These are phyloP conservation scores for Stephanocyclus meneghinianus DNA, from an alignment of 352 stramenopile genomes.

Conservation along the genomic window DNA sequence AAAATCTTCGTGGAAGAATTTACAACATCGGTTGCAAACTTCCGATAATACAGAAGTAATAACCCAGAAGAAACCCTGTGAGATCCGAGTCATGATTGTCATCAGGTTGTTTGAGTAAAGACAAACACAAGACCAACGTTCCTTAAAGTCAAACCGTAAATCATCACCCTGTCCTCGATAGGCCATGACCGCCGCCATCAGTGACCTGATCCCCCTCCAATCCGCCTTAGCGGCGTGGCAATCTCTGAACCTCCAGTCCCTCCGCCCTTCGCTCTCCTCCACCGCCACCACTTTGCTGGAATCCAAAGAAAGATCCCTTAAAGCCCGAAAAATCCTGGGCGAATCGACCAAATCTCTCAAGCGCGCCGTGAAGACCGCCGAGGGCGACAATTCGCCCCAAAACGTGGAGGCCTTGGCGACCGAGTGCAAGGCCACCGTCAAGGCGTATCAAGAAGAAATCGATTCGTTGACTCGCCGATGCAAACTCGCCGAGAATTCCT, in stretches of 20 bases:
- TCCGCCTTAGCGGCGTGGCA: constrained; percentile 31
- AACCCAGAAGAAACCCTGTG: too few species aligned
- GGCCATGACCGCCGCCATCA: not conserved
- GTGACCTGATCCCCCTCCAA: constrained; percentile 26
- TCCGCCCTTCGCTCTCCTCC: constrained; percentile 24
- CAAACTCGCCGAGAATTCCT: constrained; percentile 89
- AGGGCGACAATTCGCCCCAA: constrained; percentile 24
- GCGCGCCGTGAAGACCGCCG: constrained; percentile 59
- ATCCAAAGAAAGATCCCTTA: constrained; percentile 55
- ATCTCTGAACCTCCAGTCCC: constrained; percentile 30
- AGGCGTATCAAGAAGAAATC: constrained; percentile 89
- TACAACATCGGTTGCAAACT: too few species aligned
- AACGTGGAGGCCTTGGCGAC: constrained; percentile 17
- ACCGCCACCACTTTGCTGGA: constrained; percentile 34
- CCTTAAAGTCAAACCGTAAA: not conserved
- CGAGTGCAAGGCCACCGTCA: constrained; percentile 71
- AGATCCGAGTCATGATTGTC: too few species aligned
- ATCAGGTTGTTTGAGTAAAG: too few species aligned
- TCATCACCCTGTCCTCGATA: not conserved
- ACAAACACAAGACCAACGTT: too few species aligned
- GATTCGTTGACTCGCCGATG: constrained; percentile 88
- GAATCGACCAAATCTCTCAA: constrained; percentile 78
- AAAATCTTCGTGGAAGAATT: too few species aligned
- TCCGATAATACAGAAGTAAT: too few species aligned
- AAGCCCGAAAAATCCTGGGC: constrained; percentile 69